These are phyloP conservation scores for Lentinula edodes DNA, from an alignment of 768 basidiomycete species.

Conservation along the genomic window DNA sequence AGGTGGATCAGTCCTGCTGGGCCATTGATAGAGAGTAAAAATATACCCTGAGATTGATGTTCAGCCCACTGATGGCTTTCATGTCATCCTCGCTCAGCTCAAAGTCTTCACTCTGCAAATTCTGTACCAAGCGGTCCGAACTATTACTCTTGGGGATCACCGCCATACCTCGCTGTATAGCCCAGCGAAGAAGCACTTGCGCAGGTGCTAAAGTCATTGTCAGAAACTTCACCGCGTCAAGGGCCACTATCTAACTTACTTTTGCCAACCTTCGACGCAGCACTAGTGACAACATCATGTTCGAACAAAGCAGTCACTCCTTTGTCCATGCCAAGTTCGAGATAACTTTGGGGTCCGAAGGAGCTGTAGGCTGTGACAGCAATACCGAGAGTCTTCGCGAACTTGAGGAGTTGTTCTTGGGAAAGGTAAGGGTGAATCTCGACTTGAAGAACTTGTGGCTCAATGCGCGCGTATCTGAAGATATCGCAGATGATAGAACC, in stretches of 20 bases:
- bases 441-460: constrained; percentile 67
- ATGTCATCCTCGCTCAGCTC: constrained; percentile 44
- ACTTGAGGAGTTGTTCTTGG: constrained; percentile 49
- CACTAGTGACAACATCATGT: constrained; percentile 35
- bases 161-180: constrained; percentile 66
- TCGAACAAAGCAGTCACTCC: constrained; percentile 45
- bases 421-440: constrained; percentile 70
- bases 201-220: constrained; percentile 34
- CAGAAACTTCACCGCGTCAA: not conserved
- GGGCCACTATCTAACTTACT: constrained; percentile 30
- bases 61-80: constrained; percentile 40
- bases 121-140: constrained; percentile 41
- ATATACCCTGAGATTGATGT: constrained; percentile 57
- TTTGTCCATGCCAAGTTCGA: constrained; percentile 63
- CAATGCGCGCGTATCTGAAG: constrained; percentile 69
- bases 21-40: constrained; percentile 1
- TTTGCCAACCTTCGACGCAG: constrained; percentile 48
- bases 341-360: constrained; percentile 41
- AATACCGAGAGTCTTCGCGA: constrained; percentile 53
- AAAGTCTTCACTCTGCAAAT: constrained; percentile 46
- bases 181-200: constrained; percentile 76
- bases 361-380: constrained; percentile 62
- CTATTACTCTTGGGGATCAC: constrained; percentile 72
- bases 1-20: not conserved
- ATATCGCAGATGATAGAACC: constrained; percentile 72